A percentile compares a stretch with the other conserved stretches of the same genome.
phyloP scores from a whole-genome alignment of 2,329 filamentous ascomycete genomes.

The Myrmaecium sp. region DNA sequence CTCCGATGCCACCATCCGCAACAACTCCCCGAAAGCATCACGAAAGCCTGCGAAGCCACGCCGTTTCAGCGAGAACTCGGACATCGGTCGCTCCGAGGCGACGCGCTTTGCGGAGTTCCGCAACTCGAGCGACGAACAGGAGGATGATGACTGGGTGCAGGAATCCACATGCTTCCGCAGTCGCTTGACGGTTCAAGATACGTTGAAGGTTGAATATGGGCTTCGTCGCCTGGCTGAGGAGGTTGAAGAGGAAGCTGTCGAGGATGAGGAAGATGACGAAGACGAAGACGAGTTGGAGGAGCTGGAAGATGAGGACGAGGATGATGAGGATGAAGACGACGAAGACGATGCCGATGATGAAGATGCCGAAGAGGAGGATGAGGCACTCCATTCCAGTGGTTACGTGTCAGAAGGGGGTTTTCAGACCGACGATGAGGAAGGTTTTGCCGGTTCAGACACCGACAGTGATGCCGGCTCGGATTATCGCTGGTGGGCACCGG shows the following conservation, averaged over 20 bases:
- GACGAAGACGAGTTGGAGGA: conserved; percentile 45
- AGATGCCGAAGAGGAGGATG: conserved; percentile 21
- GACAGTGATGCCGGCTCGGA: conserved; percentile 48
- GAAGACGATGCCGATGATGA: conserved; percentile 35
- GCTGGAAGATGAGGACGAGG: conserved; percentile 22
- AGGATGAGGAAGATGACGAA: conserved; percentile 51
- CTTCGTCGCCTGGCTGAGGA: conserved; percentile 78
- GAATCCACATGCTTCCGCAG: conserved; percentile 45
- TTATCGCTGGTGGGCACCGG: conserved; percentile 46
- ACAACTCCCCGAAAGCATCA: conserved; percentile 27
- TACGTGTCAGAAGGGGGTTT: conserved; percentile 46
- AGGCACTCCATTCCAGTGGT: conserved; percentile 16
- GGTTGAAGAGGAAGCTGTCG: conserved; percentile 71
- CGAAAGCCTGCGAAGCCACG: conserved; percentile 22
- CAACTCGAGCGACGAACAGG: conserved; percentile 56
- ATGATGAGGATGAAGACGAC: conserved; percentile 14
- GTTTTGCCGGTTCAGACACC: conserved; percentile 53
- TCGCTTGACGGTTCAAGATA: conserved; percentile 78
- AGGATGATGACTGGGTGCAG: conserved; percentile 85
- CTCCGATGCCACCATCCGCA: conserved; percentile 33
- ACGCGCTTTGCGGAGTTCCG: conserved; percentile 77
- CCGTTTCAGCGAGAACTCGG: conserved; percentile 19
- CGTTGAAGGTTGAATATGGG: conserved; percentile 72
- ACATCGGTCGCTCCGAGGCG: conserved; percentile 35
- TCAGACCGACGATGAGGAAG: conserved; percentile 63